Conservation (phyloP, 2,329 filamentous ascomycete genomes). For the Apiospora marii region DNA sequence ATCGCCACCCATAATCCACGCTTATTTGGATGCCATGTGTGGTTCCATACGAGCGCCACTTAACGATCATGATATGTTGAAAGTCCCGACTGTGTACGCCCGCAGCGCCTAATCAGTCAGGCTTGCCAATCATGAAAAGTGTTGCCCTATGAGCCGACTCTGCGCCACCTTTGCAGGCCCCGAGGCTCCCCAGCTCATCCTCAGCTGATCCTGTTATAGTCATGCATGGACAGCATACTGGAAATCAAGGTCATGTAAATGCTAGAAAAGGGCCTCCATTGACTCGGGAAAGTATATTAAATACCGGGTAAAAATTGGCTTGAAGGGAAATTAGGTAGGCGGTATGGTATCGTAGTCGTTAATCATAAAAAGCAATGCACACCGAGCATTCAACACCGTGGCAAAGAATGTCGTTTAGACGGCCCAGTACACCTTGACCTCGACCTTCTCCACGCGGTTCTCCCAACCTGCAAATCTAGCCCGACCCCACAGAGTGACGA, state of each 20-base stretch:
- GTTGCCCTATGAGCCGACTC: not conserved
- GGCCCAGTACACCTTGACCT: conserved; percentile 67
- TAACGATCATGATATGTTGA: not conserved
- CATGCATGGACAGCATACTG: not conserved
- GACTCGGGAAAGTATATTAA: not conserved
- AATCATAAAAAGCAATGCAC: not conserved
- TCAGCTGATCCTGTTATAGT: not conserved
- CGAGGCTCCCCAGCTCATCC: not conserved
- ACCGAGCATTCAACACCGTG: too few species aligned
- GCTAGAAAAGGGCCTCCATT: not conserved
- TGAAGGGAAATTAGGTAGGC: not conserved
- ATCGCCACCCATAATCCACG: not conserved
- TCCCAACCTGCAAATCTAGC: conserved; percentile 63
- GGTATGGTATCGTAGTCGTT: conserved; percentile 13
- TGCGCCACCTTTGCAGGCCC: not conserved
- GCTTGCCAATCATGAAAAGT: not conserved
- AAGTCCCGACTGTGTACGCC: not conserved
- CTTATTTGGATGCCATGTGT: not conserved
- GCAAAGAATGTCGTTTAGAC: conserved; percentile 38
- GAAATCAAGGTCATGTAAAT: not conserved
- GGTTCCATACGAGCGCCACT: not conserved
- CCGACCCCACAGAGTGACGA: conserved; percentile 68
- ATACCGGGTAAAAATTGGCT: not conserved
- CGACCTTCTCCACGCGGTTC: conserved; percentile 58
- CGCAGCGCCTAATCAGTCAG: not conserved